A percentile compares a stretch with the other conserved stretches of the same genome.
Evolutionary conservation across 345 rosid genomes (phyloP).

Genomic region (Hevea brasiliensis): DNA sequence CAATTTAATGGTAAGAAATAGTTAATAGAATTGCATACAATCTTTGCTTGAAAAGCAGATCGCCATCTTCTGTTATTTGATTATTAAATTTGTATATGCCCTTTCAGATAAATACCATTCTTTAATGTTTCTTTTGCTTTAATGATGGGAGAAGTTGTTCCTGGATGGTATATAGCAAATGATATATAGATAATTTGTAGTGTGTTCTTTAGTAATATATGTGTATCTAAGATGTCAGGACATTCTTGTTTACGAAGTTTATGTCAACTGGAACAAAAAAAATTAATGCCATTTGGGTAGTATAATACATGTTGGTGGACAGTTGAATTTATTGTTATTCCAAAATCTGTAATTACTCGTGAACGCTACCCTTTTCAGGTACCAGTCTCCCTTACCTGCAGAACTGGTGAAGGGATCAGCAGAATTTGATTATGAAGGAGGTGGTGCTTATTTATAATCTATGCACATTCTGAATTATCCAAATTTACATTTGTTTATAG

Average conservation of each 20-base stretch:
- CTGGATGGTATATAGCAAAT: no score
- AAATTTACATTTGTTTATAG: neutral
- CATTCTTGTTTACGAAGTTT: neutral
- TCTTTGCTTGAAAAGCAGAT: no score
- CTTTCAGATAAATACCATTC: no score
- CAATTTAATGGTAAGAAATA: no score
- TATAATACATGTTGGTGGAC: neutral
- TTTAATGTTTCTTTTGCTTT: no score
- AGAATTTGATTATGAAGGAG: slow-evolving; percentile 38
- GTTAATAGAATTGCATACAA: no score
- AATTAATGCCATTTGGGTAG: neutral
- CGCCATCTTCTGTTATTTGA: no score
- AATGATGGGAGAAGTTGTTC: no score
- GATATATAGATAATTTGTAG: neutral
- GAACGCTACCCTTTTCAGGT: slow-evolving; percentile 16
- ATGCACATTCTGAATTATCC: neutral
- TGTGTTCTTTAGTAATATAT: neutral
- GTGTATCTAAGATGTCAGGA: neutral
- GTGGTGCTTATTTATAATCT: slow-evolving; percentile 3
- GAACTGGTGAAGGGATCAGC: slow-evolving; percentile 31
- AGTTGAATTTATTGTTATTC: neutral
- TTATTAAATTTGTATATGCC: no score
- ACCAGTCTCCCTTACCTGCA: slow-evolving; percentile 30
- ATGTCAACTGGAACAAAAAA: neutral
- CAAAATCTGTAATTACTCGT: neutral